Percentiles rank a stretch among this genome's conserved stretches.
Conservation (phyloP, 2,329 filamentous ascomycete genomes). For the Helotiales sp. region DNA sequence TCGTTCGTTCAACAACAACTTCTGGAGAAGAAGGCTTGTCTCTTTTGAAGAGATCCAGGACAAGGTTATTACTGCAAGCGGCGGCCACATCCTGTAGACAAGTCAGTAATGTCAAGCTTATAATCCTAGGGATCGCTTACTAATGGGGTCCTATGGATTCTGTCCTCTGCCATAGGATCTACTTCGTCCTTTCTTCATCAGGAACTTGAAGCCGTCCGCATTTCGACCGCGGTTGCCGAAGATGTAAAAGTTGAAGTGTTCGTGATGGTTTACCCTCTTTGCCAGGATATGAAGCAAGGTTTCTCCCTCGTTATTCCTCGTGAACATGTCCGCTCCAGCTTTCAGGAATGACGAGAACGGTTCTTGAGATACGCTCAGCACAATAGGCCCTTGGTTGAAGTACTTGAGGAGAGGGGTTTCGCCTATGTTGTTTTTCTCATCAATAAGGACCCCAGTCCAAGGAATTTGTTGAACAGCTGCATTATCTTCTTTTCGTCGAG, state of each 20-base stretch:
- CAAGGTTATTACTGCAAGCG: constrained; percentile 37
- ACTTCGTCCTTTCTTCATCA: constrained; percentile 29
- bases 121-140: not conserved
- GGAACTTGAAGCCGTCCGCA: constrained; percentile 21
- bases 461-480: constrained; percentile 18
- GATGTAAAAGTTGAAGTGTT: not conserved
- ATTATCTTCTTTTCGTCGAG: not conserved
- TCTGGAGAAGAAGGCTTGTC: not conserved
- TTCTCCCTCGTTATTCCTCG: constrained; percentile 23
- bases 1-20: too few species aligned
- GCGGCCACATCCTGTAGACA: constrained; percentile 42
- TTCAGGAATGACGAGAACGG: constrained; percentile 12
- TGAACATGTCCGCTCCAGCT: constrained; percentile 23
- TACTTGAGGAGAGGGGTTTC: constrained; percentile 22
- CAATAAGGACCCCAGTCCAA: constrained; percentile 30
- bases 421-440: constrained; percentile 28
- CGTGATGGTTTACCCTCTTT: constrained; percentile 8
- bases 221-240: not conserved
- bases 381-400: not conserved
- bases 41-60: constrained; percentile 42
- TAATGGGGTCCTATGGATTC: constrained; percentile 22
- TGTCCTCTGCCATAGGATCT: constrained; percentile 27
- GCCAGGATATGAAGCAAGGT: constrained; percentile 25
- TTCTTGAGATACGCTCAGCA: not conserved
- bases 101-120: not conserved